Base-by-base conservation (phyloP, 345 rosid species). In the Euclidium syriacum region DNA sequence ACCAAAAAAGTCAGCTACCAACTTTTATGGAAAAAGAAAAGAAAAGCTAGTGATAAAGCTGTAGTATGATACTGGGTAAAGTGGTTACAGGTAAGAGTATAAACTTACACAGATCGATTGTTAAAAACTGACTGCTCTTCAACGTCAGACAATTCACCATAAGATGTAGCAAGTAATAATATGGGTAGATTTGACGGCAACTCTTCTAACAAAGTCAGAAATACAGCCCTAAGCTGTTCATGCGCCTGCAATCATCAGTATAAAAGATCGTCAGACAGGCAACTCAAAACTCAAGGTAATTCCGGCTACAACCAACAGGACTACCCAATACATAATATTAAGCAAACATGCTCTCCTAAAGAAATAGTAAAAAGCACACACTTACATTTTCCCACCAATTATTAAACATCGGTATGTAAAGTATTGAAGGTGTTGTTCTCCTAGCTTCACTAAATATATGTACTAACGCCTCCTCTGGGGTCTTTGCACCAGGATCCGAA, bases 311-410 rank as follows among this genome's bases (percentile, higher is more conserved):
- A 25, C 50, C 19, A 63, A 63, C 29, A 57, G 12, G 23, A 59
- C 22, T 41, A 33, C 29, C 54, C 51, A 42, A 43, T 30, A 27
- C 18, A 34, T 51, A 17, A 6, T 50, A 24, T 18, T 17, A 59
- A 41, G 53, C 25, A 58, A 60, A 34, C 68, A 60, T 60, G 50
- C n/a, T 62, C 25, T 16, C 36, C 46, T 4, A 24, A 32, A 38
- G 39, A 22, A 47, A 51, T 36, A 27, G 34, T 3, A 52, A 67
- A 69, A 47, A 46, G 34, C 5, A n/a, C 64, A 52, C 52, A 77
- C 88, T 76, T 83, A 90, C 99, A 47, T 80, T 90, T 55, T 94
- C 99, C 99, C 99, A 90, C 99, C 99, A 94, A 71, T 90, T 95
- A 66, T 85, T 76, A 54, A 94, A 90, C 67, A 90, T 91, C 5